Conservation (phyloP, 2,329 filamentous ascomycete species). For the Pleomassaria siparia region DNA sequence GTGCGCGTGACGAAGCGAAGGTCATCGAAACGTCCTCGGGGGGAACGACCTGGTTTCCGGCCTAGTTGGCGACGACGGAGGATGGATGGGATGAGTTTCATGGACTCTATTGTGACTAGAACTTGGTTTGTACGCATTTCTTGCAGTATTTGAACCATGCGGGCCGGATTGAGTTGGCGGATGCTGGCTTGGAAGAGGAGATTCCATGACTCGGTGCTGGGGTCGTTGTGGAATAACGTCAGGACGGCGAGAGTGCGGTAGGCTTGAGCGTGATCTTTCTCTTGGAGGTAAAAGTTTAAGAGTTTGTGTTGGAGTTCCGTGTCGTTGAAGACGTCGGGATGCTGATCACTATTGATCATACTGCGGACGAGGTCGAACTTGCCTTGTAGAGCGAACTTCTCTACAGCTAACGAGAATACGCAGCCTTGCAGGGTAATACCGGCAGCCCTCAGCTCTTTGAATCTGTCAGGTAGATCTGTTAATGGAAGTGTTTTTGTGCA, state of each 20-base stretch:
- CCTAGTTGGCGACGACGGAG: conserved; percentile 44
- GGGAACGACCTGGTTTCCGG: conserved; percentile 31
- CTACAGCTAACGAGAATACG: conserved; percentile 66
- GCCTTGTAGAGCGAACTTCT: conserved; percentile 61
- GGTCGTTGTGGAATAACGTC: conserved; percentile 44
- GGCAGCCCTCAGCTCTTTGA: conserved; percentile 62
- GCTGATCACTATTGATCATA: conserved; percentile 62
- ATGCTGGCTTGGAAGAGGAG: conserved; percentile 48
- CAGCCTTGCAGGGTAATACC: conserved; percentile 65
- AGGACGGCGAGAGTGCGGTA: conserved; percentile 60
- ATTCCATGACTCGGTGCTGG: conserved; percentile 49
- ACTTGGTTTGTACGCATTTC: conserved; percentile 53
- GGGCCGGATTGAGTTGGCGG: conserved; percentile 22
- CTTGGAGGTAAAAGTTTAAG: conserved; percentile 52
- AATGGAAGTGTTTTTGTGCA: conserved; percentile 64
- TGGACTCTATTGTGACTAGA: conserved; percentile 47
- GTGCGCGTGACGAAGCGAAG: conserved; percentile 51
- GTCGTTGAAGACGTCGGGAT: conserved; percentile 65
- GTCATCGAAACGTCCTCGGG: conserved; percentile 34
- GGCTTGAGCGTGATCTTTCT: conserved; percentile 54
- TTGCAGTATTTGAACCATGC: conserved; percentile 43
- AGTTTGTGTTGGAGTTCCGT: conserved; percentile 55
- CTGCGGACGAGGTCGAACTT: conserved; percentile 56
- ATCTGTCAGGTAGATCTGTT: conserved; percentile 58
- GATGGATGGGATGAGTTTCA: conserved; percentile 42